phyloP scores from a whole-genome alignment of 108 stramenopile genomes.

The Aurantiochytrium sp. region DNA sequence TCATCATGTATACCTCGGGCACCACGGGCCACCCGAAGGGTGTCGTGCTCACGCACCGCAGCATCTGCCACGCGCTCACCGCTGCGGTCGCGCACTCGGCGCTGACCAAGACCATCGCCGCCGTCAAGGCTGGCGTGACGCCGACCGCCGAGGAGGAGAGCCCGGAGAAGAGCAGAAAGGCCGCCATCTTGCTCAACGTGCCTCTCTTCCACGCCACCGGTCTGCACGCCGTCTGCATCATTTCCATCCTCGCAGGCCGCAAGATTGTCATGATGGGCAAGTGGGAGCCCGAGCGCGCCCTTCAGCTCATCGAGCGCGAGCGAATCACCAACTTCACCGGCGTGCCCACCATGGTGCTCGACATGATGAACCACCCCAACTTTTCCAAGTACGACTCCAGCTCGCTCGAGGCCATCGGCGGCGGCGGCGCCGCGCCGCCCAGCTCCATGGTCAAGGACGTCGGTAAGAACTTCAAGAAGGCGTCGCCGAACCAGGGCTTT shows the following conservation, averaged over 20 bases:
- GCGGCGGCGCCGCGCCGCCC: constrained; percentile 13
- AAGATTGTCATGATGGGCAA: constrained; percentile 28
- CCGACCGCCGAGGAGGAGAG: neutral
- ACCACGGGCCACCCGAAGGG: constrained; percentile 46
- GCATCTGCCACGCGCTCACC: constrained; percentile 42
- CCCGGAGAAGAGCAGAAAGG: neutral
- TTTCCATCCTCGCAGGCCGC: neutral
- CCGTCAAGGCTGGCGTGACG: neutral
- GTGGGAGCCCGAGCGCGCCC: neutral
- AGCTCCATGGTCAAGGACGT: constrained; percentile 1
- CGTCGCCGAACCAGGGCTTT: neutral
- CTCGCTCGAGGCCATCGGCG: neutral
- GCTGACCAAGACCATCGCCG: neutral
- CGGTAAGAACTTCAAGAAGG: constrained; percentile 20
- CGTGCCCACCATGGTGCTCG: constrained; percentile 33
- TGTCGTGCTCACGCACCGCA: constrained; percentile 37
- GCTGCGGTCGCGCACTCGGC: constrained; percentile 31
- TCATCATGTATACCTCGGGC: constrained; percentile 43
- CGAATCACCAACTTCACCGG: neutral
- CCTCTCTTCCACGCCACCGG: constrained; percentile 26
- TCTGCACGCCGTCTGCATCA: neutral
- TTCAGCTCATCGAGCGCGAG: neutral
- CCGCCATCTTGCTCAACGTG: neutral
- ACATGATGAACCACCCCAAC: constrained; percentile 23
- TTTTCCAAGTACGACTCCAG: neutral